These are phyloP conservation scores for Coprinopsis sp. DNA, from an alignment of 768 basidiomycete genomes.

Conservation along the genomic window DNA sequence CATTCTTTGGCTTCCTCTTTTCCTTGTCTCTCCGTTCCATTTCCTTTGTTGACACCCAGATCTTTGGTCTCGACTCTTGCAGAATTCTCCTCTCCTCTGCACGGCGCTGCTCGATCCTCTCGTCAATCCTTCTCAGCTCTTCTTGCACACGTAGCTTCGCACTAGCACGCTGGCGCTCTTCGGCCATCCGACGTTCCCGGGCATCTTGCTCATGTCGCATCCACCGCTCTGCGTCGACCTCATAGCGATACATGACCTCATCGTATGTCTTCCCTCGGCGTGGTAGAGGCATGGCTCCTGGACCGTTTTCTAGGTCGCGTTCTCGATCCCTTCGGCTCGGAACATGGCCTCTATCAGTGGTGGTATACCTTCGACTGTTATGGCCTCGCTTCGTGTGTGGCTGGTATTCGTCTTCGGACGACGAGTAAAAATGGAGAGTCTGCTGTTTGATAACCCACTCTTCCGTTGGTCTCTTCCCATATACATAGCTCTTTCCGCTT, in stretches of 20 bases:
- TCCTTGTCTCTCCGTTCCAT: slow-evolving; percentile 42
- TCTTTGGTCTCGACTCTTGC: slow-evolving; percentile 40
- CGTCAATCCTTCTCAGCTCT: slow-evolving; percentile 52
- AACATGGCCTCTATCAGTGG: too few species aligned
- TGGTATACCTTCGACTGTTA: too few species aligned
- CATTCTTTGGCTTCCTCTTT: slow-evolving; percentile 38
- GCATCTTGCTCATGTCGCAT: slow-evolving; percentile 46
- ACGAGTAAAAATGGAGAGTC: too few species aligned
- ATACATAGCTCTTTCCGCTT: too few species aligned
- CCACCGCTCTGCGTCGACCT: slow-evolving; percentile 48
- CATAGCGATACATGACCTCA: slow-evolving; percentile 47
- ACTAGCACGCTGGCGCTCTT: slow-evolving; percentile 43
- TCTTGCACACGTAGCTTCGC: slow-evolving; percentile 47
- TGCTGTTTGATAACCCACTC: slow-evolving; percentile 60
- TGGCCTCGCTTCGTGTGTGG: too few species aligned
- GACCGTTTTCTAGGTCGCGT: too few species aligned
- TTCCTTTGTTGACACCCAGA: slow-evolving; percentile 32
- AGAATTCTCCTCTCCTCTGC: slow-evolving; percentile 46
- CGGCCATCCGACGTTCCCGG: slow-evolving; percentile 37
- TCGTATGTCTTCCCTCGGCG: slow-evolving; percentile 40
- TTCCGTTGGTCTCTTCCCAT: slow-evolving; percentile 47
- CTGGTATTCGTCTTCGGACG: too few species aligned
- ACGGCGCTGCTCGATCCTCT: slow-evolving; percentile 43
- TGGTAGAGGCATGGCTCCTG: slow-evolving; percentile 1
- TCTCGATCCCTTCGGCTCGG: too few species aligned